Evolutionary conservation across 495 filamentous ascomycete genomes (phyloP).

Genomic region (Physcia stellaris): DNA sequence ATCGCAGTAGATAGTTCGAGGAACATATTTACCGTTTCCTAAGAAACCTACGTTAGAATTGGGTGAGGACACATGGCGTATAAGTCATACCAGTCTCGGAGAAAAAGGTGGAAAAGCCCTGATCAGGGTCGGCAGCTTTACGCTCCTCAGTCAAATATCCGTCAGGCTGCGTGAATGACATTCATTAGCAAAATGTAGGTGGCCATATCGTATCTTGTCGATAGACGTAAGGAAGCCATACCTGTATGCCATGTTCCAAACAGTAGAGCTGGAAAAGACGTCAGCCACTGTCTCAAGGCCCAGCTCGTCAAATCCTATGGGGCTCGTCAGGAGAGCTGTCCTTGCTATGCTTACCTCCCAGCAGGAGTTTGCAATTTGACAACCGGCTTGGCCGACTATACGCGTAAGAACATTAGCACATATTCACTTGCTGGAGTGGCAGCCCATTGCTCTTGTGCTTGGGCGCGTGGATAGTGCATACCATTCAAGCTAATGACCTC

Average conservation of each 20-base stretch:
- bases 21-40: slow-evolving; percentile 98
- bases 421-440: background rate
- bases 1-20: slow-evolving; percentile 98
- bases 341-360: slow-evolving; percentile 93
- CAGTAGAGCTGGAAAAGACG: slow-evolving; percentile 94
- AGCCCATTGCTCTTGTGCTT: background rate
- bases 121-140: slow-evolving; percentile 81
- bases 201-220: too few relatives aligned
- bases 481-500: slow-evolving; percentile 99
- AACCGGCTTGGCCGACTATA: slow-evolving; percentile 97
- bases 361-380: slow-evolving; percentile 99
- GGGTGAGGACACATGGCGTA: background rate
- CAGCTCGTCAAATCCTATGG: background rate
- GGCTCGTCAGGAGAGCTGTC: background rate
- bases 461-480: slow-evolving; percentile 36
- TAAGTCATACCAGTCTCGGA: slow-evolving; percentile 82
- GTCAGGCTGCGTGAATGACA: slow-evolving; percentile 59
- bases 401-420: slow-evolving; percentile 8
- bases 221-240: too few relatives aligned
- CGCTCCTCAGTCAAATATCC: slow-evolving; percentile 97
- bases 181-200: too few relatives aligned
- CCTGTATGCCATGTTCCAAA: slow-evolving; percentile 98
- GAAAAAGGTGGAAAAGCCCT: slow-evolving; percentile 99
- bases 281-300: slow-evolving; percentile 6
- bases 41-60: slow-evolving; percentile 7